These are phyloP conservation scores for Datura wrightii DNA, from an alignment of 257 asterid species.

Conservation along the genomic window DNA sequence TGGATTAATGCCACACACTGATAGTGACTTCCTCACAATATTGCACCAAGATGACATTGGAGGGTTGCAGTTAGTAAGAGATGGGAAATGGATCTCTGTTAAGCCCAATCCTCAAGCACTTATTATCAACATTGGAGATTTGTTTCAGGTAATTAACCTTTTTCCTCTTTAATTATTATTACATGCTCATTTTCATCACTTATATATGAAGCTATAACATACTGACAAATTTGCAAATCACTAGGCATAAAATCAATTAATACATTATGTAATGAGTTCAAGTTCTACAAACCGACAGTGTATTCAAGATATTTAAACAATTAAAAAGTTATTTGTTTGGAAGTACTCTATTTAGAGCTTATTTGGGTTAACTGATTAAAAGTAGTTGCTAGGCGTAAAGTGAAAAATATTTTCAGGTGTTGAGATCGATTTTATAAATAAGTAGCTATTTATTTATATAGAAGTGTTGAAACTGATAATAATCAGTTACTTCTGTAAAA, in stretches of 20 bases:
- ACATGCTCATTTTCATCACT: too few relatives aligned
- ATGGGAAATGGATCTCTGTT: constrained; percentile 78
- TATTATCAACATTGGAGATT: constrained; percentile 83
- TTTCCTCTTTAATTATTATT: neutral
- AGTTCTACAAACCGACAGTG: too few relatives aligned
- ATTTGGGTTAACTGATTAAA: neutral
- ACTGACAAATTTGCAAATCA: neutral
- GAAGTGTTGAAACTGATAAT: neutral
- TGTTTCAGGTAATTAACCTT: constrained; percentile 65
- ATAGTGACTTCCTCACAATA: constrained; percentile 81
- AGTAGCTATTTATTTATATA: too few relatives aligned
- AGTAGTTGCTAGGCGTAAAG: too few relatives aligned
- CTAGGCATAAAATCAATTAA: neutral
- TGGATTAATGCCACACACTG: constrained; percentile 86
- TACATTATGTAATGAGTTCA: neutral
- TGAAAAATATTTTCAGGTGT: too few relatives aligned
- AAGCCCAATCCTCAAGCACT: constrained; percentile 78
- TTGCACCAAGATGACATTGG: constrained; percentile 83
- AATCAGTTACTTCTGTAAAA: too few relatives aligned
- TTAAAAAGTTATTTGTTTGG: too few relatives aligned
- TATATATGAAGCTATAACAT: too few relatives aligned
- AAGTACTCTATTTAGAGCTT: too few relatives aligned
- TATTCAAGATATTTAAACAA: too few relatives aligned
- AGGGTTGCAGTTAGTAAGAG: constrained; percentile 77
- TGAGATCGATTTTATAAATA: neutral